These are phyloP conservation scores for Malus sieversii DNA, from an alignment of 306 rosid genomes.

Conservation along the genomic window DNA sequence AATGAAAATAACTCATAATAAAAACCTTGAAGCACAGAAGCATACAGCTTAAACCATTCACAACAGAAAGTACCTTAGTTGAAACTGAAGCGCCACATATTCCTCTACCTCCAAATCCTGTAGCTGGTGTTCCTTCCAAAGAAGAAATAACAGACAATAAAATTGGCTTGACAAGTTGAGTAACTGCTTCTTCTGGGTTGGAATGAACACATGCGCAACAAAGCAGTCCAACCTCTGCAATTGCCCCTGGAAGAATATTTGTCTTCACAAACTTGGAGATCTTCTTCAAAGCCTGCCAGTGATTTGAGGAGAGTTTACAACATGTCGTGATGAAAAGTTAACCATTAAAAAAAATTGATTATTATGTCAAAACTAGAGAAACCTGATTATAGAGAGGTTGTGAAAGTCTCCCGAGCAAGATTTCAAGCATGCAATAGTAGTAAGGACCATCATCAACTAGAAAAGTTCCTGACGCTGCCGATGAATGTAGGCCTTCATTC, in stretches of 20 bases:
- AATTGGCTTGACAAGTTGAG: constrained; percentile 79
- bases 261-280: constrained; percentile 90
- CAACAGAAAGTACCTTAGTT: constrained; percentile 46
- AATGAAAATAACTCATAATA: constrained; percentile 22
- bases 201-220: constrained; percentile 95
- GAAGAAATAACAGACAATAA: constrained; percentile 71
- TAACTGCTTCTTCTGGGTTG: constrained; percentile 83
- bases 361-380: constrained; percentile 20
- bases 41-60: constrained; percentile 18
- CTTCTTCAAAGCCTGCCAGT: constrained; percentile 80
- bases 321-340: constrained; percentile 6
- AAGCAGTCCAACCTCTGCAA: constrained; percentile 97
- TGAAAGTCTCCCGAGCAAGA: constrained; percentile 90
- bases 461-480: constrained; percentile 90
- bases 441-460: constrained; percentile 96
- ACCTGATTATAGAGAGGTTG: constrained; percentile 78
- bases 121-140: constrained; percentile 65
- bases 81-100: constrained; percentile 39
- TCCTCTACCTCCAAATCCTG: constrained; percentile 89
- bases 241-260: constrained; percentile 96
- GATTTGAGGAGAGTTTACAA: constrained; percentile 20
- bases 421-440: constrained; percentile 90
- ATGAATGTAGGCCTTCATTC: constrained; percentile 82
- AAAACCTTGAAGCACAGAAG: constrained; percentile 17
- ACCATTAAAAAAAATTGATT: not conserved